Evolutionary conservation across 768 basidiomycete species (phyloP), one percentile per base, ranked within the genome.

Genomic region (Collybiopsis luxurians): DNA sequence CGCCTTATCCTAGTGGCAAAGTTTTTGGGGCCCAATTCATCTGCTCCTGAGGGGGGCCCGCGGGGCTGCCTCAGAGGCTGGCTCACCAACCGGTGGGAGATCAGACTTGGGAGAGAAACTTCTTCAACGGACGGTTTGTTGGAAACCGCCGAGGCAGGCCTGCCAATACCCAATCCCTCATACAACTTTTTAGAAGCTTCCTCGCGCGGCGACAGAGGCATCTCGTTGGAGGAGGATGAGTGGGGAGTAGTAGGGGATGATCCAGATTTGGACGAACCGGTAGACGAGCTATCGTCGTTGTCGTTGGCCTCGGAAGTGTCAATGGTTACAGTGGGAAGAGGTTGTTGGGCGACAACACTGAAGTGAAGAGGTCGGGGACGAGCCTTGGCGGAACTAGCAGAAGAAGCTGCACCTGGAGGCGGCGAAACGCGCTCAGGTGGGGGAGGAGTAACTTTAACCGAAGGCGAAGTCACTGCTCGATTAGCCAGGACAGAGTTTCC

Each of bases 1-100:
- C 89, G 83, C 71, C 91, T 82, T 72, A 90, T 88, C 64, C 92
- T 84, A 36, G 86, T 85, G 6, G 92, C 92, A 76, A 94, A 94
- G 70, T 94, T 94, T 80, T 90, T 88, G 43, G 89, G 87, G 19
- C 88, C 87, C 49, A 94, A 83, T 67, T 94, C 92, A 66, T 94
- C 92, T 61, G 85, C 84, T 66, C 89, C 87, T 23, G 89, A 89
- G 43, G 92, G 92, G 56, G 92, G 92, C 64, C 92, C 92, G 57
- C 86, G 83, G 64, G 92, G 92, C 76, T 94, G 92, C 71, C 92
- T 86, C 53, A 86, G 78, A 59, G 89, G 87, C 66, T 87, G 85
- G 69, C 85, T 89, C 59, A 76, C 77, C 72, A 86, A 66, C 78
- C 85, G 82, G 76, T 79, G 74, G 70, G 73, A 79, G 61, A 72